These are phyloP conservation scores for Boeremia lycopersici DNA, from an alignment of 2,329 filamentous ascomycete species.

Conservation along the genomic window DNA sequence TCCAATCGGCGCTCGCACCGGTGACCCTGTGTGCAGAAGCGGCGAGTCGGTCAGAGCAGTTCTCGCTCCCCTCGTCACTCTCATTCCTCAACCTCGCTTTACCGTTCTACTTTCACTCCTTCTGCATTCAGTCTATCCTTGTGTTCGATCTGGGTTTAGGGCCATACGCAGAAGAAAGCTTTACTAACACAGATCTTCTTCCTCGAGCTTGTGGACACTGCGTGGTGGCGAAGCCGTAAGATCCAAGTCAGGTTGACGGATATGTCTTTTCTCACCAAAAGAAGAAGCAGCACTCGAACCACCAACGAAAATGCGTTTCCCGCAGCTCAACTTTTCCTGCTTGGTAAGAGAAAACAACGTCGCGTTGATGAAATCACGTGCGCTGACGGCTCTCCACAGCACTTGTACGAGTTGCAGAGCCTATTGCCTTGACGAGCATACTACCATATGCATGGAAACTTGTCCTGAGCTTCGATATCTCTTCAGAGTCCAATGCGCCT, in stretches of 20 bases:
- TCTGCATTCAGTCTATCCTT: slow-evolving; percentile 10
- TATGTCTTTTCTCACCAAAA: slow-evolving; percentile 64
- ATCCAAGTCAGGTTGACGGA: slow-evolving; percentile 55
- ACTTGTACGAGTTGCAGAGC: slow-evolving; percentile 89
- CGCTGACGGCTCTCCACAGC: slow-evolving; percentile 57
- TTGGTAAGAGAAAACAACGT: slow-evolving; percentile 64
- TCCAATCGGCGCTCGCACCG: slow-evolving; percentile 12
- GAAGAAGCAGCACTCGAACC: slow-evolving; percentile 63
- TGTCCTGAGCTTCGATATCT: slow-evolving; percentile 45
- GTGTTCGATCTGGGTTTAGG: slow-evolving; percentile 13
- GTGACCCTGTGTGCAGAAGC: slow-evolving; percentile 8
- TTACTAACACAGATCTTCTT: slow-evolving; percentile 15
- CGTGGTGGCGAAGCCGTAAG: slow-evolving; percentile 55
- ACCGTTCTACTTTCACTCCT: not conserved
- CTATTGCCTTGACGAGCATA: slow-evolving; percentile 91
- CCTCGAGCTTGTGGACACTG: slow-evolving; percentile 19
- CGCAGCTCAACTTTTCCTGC: slow-evolving; percentile 78
- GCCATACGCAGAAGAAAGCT: slow-evolving; percentile 32
- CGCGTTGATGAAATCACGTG: not conserved
- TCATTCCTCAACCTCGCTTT: slow-evolving; percentile 9
- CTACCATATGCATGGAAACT: slow-evolving; percentile 72
- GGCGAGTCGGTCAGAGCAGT: slow-evolving; percentile 1
- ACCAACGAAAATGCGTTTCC: slow-evolving; percentile 77
- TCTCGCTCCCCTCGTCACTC: not conserved
- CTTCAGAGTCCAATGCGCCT: slow-evolving; percentile 60